Percentiles rank a stretch among this genome's conserved stretches.
Evolutionary conservation across 352 stramenopile genomes (phyloP).

Genomic region (Pythium brassicae): DNA sequence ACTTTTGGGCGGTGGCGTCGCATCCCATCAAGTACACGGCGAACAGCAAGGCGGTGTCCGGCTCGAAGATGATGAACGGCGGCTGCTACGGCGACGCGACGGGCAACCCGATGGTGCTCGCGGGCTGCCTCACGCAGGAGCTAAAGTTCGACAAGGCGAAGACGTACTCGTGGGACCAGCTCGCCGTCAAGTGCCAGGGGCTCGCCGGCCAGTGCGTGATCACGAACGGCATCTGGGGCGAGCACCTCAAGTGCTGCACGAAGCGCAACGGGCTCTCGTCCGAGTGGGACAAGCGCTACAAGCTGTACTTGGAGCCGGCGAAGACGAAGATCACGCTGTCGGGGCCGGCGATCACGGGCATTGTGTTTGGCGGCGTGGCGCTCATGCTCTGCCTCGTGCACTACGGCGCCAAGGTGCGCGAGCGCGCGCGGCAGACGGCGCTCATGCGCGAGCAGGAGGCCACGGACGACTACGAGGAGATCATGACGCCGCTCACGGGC

Average conservation of each 20-base stretch:
- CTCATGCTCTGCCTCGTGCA: slow-evolving; percentile 81
- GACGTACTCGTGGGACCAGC: slow-evolving; percentile 78
- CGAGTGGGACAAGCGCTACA: slow-evolving; percentile 71
- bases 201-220: slow-evolving; percentile 75
- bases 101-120: slow-evolving; percentile 67
- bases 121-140: slow-evolving; percentile 69
- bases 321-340: slow-evolving; percentile 52
- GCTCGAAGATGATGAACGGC: slow-evolving; percentile 80
- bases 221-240: slow-evolving; percentile 81
- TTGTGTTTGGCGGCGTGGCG: slow-evolving; percentile 80
- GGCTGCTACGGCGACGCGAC: slow-evolving; percentile 72
- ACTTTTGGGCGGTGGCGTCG: slow-evolving; percentile 80
- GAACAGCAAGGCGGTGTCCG: slow-evolving; percentile 66
- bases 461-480: slow-evolving; percentile 88
- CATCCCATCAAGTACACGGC: slow-evolving; percentile 69
- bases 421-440: slow-evolving; percentile 75
- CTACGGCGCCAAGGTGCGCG: slow-evolving; percentile 78
- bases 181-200: slow-evolving; percentile 75
- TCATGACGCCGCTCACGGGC: slow-evolving; percentile 85
- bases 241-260: slow-evolving; percentile 82
- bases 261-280: slow-evolving; percentile 39
- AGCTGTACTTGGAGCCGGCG: slow-evolving; percentile 56
- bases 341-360: slow-evolving; percentile 64
- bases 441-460: slow-evolving; percentile 86
- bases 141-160: slow-evolving; percentile 78